phyloP scores from a whole-genome alignment of 1,284 basidiomycete genomes.

The Apiotrichum montevideense region DNA sequence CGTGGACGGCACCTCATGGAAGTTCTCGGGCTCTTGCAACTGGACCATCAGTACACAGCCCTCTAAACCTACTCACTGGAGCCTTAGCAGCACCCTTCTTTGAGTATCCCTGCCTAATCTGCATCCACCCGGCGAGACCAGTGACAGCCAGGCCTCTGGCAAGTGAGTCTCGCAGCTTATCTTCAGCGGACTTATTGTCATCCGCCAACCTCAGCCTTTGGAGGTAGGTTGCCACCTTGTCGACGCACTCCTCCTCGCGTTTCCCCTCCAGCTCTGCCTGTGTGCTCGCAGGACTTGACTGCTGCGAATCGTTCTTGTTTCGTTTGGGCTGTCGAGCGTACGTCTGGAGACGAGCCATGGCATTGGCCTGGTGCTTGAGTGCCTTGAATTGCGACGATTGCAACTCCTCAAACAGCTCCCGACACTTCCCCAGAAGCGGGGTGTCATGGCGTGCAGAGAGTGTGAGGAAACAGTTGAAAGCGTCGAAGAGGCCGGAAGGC shows the following conservation, averaged over 20 bases:
- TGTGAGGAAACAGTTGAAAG: constrained; percentile 14
- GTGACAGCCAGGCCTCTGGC: constrained; percentile 14
- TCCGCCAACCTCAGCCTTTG: background rate
- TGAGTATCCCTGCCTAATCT: constrained; percentile 1
- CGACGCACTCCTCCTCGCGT: background rate
- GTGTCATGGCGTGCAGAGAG: constrained; percentile 9
- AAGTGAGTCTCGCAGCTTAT: background rate
- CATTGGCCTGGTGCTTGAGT: background rate
- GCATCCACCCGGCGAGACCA: constrained; percentile 16
- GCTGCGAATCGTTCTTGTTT: background rate
- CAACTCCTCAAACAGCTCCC: background rate
- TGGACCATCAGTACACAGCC: background rate
- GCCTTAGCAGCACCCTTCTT: constrained; percentile 7
- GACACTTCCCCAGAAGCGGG: background rate
- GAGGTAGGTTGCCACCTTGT: background rate
- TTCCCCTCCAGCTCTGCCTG: background rate
- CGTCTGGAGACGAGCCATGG: background rate
- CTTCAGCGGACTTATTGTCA: background rate
- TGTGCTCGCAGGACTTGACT: background rate
- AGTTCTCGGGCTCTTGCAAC: background rate
- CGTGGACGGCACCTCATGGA: background rate
- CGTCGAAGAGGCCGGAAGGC: constrained; percentile 10
- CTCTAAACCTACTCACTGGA: background rate
- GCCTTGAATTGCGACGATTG: constrained; percentile 1
- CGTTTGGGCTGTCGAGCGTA: background rate